Evolutionary conservation across 257 asterid species (phyloP).

Genomic region (Agastache rugosa): DNA sequence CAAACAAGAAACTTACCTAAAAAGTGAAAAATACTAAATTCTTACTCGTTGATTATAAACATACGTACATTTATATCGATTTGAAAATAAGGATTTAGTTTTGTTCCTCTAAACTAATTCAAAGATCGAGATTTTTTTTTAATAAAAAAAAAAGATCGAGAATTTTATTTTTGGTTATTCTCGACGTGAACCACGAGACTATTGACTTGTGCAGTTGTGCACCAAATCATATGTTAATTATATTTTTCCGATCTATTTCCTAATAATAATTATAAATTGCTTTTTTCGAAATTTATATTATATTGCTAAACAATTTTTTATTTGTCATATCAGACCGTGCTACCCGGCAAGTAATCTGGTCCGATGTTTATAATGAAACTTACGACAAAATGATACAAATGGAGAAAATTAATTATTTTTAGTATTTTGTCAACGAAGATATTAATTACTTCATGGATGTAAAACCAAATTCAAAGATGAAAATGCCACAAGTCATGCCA

Average conservation of each 20-base stretch:
- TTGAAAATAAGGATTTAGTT: background rate
- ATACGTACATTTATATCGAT: background rate
- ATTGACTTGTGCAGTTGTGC: too few relatives aligned
- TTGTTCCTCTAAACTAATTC: background rate
- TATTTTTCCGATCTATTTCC: background rate
- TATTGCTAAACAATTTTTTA: background rate
- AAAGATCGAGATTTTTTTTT: too few relatives aligned
- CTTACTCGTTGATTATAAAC: background rate
- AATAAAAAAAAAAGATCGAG: background rate
- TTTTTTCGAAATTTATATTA: background rate
- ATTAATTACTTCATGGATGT: conserved; percentile 7
- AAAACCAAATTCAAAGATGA: background rate
- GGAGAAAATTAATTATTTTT: background rate
- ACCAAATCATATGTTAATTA: background rate
- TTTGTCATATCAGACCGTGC: conserved; percentile 26
- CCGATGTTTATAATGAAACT: conserved; percentile 16
- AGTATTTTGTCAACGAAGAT: conserved; percentile 14
- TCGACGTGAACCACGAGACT: too few relatives aligned
- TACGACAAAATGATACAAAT: background rate
- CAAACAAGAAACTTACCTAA: background rate
- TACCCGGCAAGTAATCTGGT: conserved; percentile 31
- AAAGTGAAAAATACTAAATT: background rate
- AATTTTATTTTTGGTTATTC: too few relatives aligned
- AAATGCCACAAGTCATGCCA: conserved; percentile 4
- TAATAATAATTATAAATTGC: background rate